Evolutionary conservation across 106 monocot species (phyloP).

Genomic region (Platanthera guangdongensis): DNA sequence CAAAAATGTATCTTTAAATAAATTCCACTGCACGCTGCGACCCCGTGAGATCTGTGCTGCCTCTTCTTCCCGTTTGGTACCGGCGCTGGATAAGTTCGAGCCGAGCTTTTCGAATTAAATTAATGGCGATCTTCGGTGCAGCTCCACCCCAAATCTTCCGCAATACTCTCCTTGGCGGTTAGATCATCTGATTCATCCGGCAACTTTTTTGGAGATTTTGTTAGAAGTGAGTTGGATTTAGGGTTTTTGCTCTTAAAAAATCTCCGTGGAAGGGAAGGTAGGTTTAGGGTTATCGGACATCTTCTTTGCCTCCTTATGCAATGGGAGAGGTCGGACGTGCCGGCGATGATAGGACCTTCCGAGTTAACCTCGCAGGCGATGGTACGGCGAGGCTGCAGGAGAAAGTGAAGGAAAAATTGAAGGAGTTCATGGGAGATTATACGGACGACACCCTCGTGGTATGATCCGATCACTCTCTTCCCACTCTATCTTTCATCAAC

Average conservation of each 20-base stretch:
- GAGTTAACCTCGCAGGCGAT: constrained; percentile 32
- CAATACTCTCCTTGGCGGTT: too few species aligned
- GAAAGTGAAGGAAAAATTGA: constrained; percentile 58
- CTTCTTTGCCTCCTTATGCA: neutral
- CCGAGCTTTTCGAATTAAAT: neutral
- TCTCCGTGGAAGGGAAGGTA: too few species aligned
- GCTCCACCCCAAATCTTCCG: neutral
- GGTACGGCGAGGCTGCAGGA: constrained; percentile 37
- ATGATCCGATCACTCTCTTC: neutral
- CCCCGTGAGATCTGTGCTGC: neutral
- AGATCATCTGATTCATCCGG: neutral
- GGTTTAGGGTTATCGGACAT: neutral
- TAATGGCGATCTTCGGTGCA: neutral
- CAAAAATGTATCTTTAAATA: neutral
- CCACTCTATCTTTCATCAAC: neutral
- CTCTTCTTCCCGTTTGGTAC: too few species aligned
- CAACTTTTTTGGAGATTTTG: neutral
- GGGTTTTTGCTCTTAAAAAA: neutral
- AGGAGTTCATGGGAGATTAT: constrained; percentile 72
- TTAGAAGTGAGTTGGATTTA: neutral
- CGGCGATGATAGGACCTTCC: constrained; percentile 18
- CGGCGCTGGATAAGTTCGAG: neutral
- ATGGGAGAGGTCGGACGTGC: constrained; percentile 9
- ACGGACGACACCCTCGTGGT: constrained; percentile 78
- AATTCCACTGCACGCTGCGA: neutral